Evolutionary conservation across 768 basidiomycete species (phyloP).

Genomic region (Roridomyces roridus): DNA sequence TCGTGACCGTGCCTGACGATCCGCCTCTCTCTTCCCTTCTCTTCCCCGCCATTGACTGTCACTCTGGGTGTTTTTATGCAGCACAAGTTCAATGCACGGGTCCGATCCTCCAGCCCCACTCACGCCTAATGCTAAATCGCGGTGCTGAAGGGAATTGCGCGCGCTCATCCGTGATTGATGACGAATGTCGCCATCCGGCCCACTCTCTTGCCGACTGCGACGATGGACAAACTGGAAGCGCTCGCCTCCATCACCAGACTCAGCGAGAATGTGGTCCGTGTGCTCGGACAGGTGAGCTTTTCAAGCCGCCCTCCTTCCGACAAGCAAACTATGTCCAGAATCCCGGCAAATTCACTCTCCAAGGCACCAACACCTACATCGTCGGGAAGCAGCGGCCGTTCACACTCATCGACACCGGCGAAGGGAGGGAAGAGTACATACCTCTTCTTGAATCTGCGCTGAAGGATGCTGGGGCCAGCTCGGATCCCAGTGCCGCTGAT

Average conservation of each 20-base stretch:
- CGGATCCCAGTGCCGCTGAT: constrained; percentile 50
- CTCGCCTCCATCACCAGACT: constrained; percentile 40
- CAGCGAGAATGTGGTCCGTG: constrained; percentile 68
- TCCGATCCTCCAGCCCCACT: too few species aligned
- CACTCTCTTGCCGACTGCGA: background rate
- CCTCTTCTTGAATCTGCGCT: constrained; percentile 70
- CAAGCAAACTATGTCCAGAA: constrained; percentile 54
- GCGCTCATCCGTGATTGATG: too few species aligned
- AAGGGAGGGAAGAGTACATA: constrained; percentile 73
- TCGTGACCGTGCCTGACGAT: too few species aligned
- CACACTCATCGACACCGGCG: constrained; percentile 84
- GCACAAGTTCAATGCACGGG: too few species aligned
- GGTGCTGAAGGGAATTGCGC: too few species aligned
- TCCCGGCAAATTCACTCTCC: constrained; percentile 87
- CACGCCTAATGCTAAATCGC: too few species aligned
- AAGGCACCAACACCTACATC: constrained; percentile 93
- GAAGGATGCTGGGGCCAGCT: constrained; percentile 36
- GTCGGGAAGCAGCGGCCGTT: constrained; percentile 74
- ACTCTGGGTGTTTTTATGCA: too few species aligned
- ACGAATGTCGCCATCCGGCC: background rate
- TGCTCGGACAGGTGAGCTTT: constrained; percentile 72
- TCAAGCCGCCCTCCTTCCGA: background rate
- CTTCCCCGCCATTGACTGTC: too few species aligned
- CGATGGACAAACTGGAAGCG: background rate
- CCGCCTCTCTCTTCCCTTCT: too few species aligned